Percentiles rank a stretch among this genome's conserved stretches.
These are phyloP conservation scores for Xylariales sp. DNA, from an alignment of 2,329 filamentous ascomycete species.

Conservation along the genomic window DNA sequence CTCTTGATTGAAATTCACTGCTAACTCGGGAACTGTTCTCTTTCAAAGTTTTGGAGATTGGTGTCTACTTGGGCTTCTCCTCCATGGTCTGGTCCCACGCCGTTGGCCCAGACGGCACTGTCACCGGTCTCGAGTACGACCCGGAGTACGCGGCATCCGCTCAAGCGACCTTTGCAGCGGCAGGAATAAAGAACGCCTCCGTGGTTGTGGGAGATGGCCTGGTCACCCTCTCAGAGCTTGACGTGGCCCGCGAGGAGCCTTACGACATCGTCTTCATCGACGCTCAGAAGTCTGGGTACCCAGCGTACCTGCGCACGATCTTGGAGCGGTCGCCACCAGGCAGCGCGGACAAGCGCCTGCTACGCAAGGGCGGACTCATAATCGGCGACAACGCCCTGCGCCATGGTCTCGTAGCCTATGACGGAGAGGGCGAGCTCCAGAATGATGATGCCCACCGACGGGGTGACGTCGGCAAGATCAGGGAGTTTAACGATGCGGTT, in stretches of 20 bases:
- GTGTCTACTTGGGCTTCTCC: slow-evolving; percentile 46
- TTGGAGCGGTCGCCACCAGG: slow-evolving; percentile 37
- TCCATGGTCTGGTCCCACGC: slow-evolving; percentile 43
- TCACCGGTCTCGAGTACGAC: slow-evolving; percentile 41
- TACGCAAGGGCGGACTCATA: slow-evolving; percentile 45
- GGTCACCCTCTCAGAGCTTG: slow-evolving; percentile 20
- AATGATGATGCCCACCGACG: slow-evolving; percentile 13
- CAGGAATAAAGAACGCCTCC: slow-evolving; percentile 39
- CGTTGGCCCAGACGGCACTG: slow-evolving; percentile 35
- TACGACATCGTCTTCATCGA: slow-evolving; percentile 53
- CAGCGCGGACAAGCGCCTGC: slow-evolving; percentile 23
- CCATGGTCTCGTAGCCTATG: slow-evolving; percentile 41
- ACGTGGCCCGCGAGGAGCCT: slow-evolving; percentile 32
- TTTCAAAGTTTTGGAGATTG: slow-evolving; percentile 40
- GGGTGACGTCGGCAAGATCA: slow-evolving; percentile 21
- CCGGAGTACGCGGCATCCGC: slow-evolving; percentile 38
- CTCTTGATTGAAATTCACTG: neutral
- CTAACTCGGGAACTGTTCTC: neutral
- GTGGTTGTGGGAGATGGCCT: slow-evolving; percentile 42
- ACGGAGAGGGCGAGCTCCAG: slow-evolving; percentile 29
- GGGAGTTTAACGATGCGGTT: slow-evolving; percentile 30
- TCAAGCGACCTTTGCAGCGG: slow-evolving; percentile 30
- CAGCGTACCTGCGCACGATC: slow-evolving; percentile 40
- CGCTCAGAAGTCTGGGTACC: slow-evolving; percentile 49
- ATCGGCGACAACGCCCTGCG: slow-evolving; percentile 52